Conservation (phyloP, 2,329 filamentous ascomycete species). For the Didymella arachidicola region DNA sequence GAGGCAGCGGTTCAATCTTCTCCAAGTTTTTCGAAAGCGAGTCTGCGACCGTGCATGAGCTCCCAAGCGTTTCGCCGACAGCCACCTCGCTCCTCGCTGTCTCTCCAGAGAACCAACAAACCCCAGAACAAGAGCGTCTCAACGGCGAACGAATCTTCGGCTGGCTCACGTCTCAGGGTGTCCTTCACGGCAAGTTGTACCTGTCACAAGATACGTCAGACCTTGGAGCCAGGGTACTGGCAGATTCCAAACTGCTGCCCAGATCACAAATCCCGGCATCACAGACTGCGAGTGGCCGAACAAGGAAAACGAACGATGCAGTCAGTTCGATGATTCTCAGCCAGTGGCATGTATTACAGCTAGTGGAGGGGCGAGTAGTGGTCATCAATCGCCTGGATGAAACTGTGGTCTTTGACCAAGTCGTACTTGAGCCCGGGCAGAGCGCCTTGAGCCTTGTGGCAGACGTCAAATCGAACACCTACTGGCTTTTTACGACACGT, state of each 20-base stretch:
- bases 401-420: constrained; percentile 84
- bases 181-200: constrained; percentile 84
- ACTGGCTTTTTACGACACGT: constrained; percentile 90
- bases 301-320: constrained; percentile 71
- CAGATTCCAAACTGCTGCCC: constrained; percentile 78
- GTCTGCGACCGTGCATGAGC: constrained; percentile 77
- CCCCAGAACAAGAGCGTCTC: constrained; percentile 59
- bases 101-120: constrained; percentile 74
- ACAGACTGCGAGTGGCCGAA: constrained; percentile 70
- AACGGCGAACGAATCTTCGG: constrained; percentile 78
- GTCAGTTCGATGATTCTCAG: constrained; percentile 84
- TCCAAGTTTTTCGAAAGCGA: constrained; percentile 88
- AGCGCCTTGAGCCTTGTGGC: constrained; percentile 83
- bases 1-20: constrained; percentile 86
- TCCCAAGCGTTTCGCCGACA: constrained; percentile 65
- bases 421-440: constrained; percentile 81
- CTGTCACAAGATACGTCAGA: constrained; percentile 67
- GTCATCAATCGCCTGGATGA: constrained; percentile 89
- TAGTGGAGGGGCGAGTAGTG: constrained; percentile 83
- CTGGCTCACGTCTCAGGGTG: constrained; percentile 87
- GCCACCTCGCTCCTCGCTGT: constrained; percentile 74
- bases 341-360: constrained; percentile 88
- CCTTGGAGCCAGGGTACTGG: constrained; percentile 77
- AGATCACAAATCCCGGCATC: constrained; percentile 75
- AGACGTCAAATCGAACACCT: constrained; percentile 94